Evolutionary conservation across 352 stramenopile genomes (phyloP).

Genomic region (Pythium monospermum): DNA sequence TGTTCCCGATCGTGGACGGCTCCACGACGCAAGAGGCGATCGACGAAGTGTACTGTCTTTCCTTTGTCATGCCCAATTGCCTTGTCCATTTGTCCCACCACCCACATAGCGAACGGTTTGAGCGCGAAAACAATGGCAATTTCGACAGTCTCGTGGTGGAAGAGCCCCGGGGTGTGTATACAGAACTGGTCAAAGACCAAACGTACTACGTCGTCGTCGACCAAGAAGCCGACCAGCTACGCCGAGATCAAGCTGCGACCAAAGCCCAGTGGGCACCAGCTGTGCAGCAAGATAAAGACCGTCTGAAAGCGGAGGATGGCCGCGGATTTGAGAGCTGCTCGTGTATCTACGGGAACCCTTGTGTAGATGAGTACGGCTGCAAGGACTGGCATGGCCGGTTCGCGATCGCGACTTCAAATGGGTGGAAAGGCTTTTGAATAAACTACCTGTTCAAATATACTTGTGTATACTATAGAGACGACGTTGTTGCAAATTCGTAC

Average conservation of each 20-base stretch:
- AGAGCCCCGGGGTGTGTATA: slow-evolving; percentile 66
- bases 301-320: slow-evolving; percentile 47
- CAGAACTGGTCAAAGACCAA: slow-evolving; percentile 50
- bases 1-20: slow-evolving; percentile 73
- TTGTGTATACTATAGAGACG: not conserved
- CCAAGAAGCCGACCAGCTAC: slow-evolving; percentile 66
- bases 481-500: slow-evolving; percentile 22
- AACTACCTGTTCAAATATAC: not conserved
- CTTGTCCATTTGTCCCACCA: slow-evolving; percentile 62
- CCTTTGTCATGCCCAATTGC: slow-evolving; percentile 87
- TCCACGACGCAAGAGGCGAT: slow-evolving; percentile 69
- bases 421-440: slow-evolving; percentile 85
- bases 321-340: slow-evolving; percentile 80
- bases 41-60: slow-evolving; percentile 85
- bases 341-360: slow-evolving; percentile 89
- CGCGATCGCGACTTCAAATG: slow-evolving; percentile 78
- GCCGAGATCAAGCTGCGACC: slow-evolving; percentile 54
- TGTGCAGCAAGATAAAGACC: slow-evolving; percentile 30
- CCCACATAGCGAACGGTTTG: slow-evolving; percentile 45
- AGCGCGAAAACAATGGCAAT: slow-evolving; percentile 37
- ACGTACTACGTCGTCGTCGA: slow-evolving; percentile 85
- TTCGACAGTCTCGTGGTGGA: slow-evolving; percentile 62
- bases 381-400: slow-evolving; percentile 85
- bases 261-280: slow-evolving; percentile 43
- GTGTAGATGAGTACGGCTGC: slow-evolving; percentile 87